A percentile compares a stretch with the other conserved stretches of the same genome.
Conservation (phyloP, 345 rosid species). For the Euphorbia tirucalli region DNA sequence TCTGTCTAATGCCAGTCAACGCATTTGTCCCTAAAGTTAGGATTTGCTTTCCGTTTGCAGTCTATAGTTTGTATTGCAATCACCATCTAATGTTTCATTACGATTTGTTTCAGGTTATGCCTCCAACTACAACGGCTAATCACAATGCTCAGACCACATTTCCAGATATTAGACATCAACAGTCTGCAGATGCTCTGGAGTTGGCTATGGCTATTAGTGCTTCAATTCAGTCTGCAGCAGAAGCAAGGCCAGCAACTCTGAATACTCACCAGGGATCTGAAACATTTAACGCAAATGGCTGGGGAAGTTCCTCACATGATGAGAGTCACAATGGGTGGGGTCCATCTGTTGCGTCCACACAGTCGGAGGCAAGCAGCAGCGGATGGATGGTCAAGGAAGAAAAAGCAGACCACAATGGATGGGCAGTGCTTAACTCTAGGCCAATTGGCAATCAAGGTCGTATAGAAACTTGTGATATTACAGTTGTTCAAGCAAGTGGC, state of each 20-base stretch:
- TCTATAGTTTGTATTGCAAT: not conserved
- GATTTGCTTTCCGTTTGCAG: not conserved
- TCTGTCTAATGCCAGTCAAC: not conserved
- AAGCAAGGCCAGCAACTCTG: constrained; percentile 7
- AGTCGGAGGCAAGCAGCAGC: constrained; percentile 28
- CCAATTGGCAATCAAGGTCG: constrained; percentile 23
- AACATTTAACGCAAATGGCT: constrained; percentile 28
- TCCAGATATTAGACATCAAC: constrained; percentile 16
- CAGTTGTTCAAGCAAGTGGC: not conserved
- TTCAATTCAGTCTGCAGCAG: constrained; percentile 24
- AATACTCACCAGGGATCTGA: constrained; percentile 22
- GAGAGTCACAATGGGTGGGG: constrained; percentile 41
- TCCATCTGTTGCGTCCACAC: constrained; percentile 19
- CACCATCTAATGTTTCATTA: constrained; percentile 4
- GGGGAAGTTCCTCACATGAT: constrained; percentile 23
- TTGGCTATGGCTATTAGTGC: constrained; percentile 18
- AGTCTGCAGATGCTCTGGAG: constrained; percentile 18
- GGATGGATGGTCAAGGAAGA: constrained; percentile 29
- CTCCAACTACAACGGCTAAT: constrained; percentile 7
- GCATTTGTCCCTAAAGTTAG: not conserved
- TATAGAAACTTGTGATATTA: constrained; percentile 8
- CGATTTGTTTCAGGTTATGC: constrained; percentile 29
- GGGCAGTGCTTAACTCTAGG: constrained; percentile 31
- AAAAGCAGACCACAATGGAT: constrained; percentile 33
- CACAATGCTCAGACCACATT: constrained; percentile 16